Conservation (phyloP, 306 rosid species). For the Canavalia ensiformis region DNA sequence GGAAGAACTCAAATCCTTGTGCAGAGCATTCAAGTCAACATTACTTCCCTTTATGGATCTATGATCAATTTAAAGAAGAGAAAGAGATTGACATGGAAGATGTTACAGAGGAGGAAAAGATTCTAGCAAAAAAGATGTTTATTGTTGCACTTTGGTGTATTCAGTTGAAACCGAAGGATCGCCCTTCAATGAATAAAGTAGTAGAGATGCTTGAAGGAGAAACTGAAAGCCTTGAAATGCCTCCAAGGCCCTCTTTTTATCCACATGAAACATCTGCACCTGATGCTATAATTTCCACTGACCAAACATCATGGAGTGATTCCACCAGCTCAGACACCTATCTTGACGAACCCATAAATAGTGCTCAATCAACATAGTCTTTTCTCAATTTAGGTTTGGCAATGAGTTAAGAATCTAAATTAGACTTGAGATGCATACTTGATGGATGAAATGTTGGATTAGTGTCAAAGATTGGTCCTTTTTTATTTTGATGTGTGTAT, state of each 20-base stretch:
- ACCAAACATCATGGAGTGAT: background rate
- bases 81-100: constrained; percentile 23
- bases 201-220: constrained; percentile 42
- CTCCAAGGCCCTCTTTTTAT: constrained; percentile 27
- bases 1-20: constrained; percentile 17
- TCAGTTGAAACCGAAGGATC: background rate
- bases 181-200: background rate
- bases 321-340: background rate
- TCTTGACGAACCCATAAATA: background rate
- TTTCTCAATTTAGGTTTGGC: too few relatives aligned
- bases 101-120: background rate
- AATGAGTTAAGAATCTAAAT: too few relatives aligned
- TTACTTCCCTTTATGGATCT: constrained; percentile 42
- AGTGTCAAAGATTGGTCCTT: too few relatives aligned
- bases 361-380: too few relatives aligned
- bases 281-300: background rate
- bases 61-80: constrained; percentile 11
- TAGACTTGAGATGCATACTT: too few relatives aligned
- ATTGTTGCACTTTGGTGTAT: constrained; percentile 36
- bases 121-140: constrained; percentile 40
- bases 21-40: constrained; percentile 41
- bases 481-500: too few relatives aligned
- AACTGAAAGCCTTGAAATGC: constrained; percentile 7
- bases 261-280: background rate
- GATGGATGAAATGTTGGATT: too few relatives aligned